These are phyloP conservation scores for Myxozyma udenii DNA, from an alignment of 805 yeast genomes.

Conservation along the genomic window DNA sequence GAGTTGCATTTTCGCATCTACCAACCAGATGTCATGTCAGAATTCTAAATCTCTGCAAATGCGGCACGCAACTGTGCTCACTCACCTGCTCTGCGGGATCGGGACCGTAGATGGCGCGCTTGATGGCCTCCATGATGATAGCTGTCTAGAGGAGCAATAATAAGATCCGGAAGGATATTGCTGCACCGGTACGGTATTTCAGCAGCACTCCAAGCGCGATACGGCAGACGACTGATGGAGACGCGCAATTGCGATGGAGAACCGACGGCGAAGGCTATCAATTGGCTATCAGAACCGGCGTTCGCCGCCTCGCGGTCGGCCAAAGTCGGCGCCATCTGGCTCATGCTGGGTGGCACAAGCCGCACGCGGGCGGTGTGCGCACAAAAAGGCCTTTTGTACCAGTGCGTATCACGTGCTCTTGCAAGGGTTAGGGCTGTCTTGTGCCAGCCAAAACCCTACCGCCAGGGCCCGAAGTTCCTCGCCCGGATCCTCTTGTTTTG, in stretches of 20 bases:
- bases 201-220: too few species aligned
- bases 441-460: neutral
- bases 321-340: neutral
- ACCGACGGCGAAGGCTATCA: too few species aligned
- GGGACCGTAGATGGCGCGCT: conserved; percentile 92
- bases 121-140: conserved; percentile 70
- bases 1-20: conserved; percentile 69
- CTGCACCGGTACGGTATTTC: too few species aligned
- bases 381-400: neutral
- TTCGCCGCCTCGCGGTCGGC: neutral
- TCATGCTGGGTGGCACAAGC: neutral
- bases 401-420: too few species aligned
- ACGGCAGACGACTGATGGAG: too few species aligned
- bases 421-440: neutral
- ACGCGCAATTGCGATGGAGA: too few species aligned
- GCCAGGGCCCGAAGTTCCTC: neutral
- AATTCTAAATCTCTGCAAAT: neutral
- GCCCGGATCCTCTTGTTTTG: neutral
- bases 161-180: neutral
- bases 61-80: conserved; percentile 15
- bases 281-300: neutral
- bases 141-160: neutral
- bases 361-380: neutral
- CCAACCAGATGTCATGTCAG: neutral
- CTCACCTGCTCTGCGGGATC: conserved; percentile 84